Percentiles rank a stretch among this genome's conserved stretches.
phyloP scores from a whole-genome alignment of 2,329 filamentous ascomycete species.

The Botrytis hyacinthi region DNA sequence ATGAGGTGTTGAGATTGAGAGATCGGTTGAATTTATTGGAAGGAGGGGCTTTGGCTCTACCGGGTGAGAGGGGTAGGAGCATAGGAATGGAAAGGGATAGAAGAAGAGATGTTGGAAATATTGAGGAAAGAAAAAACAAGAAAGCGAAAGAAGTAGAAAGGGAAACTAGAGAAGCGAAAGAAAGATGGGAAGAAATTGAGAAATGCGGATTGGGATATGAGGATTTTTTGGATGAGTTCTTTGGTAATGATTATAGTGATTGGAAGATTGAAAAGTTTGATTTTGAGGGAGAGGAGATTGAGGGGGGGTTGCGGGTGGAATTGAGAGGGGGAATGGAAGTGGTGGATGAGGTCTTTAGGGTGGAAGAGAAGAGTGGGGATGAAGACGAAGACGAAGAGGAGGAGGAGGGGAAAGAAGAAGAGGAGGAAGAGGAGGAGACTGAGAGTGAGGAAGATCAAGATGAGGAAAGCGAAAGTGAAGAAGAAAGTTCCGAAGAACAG shows the following conservation, averaged over 20 bases:
- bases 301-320: not conserved
- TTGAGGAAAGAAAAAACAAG: not conserved
- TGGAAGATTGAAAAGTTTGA: not conserved
- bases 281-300: not conserved
- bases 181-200: not conserved
- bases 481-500: not conserved
- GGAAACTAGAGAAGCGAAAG: not conserved
- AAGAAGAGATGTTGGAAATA: not conserved
- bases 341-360: not conserved
- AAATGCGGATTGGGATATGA: not conserved
- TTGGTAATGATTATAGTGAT: not conserved
- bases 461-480: not conserved
- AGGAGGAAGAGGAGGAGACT: not conserved
- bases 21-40: conserved; percentile 3
- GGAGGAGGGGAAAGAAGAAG: not conserved
- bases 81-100: too few relatives aligned
- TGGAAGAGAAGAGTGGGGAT: not conserved
- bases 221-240: not conserved
- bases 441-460: not conserved
- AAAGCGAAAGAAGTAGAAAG: not conserved
- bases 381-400: not conserved
- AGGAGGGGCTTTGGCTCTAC: not conserved
- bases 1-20: not conserved
- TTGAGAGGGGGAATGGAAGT: not conserved
- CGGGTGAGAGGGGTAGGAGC: not conserved